Evolutionary conservation across 495 filamentous ascomycete genomes (phyloP).

Genomic region (Penicillium longicatenatum): DNA sequence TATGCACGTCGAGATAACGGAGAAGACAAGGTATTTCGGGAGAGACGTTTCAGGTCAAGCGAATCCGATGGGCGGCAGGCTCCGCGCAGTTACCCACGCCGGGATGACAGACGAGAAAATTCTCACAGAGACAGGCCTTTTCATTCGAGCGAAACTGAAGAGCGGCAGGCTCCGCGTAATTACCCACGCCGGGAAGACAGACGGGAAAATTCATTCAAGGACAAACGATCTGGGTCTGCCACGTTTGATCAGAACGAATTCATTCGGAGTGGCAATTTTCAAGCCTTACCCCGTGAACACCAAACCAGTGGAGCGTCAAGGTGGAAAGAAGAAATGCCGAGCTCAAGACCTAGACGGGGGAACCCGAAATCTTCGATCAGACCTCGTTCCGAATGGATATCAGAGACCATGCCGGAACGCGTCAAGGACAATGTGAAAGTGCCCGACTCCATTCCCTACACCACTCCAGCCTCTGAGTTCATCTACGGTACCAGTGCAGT

Average conservation of each 20-base stretch:
- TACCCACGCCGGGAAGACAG: not conserved
- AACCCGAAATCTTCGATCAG: slow-evolving; percentile 6
- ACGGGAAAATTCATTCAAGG: not conserved
- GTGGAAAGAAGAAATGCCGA: slow-evolving; percentile 3
- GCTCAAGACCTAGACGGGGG: slow-evolving; percentile 2
- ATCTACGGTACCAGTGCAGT: slow-evolving; percentile 83
- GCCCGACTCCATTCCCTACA: slow-evolving; percentile 70
- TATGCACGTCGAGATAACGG: not conserved
- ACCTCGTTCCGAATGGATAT: slow-evolving; percentile 26
- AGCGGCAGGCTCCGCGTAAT: not conserved
- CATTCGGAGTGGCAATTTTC: slow-evolving; percentile 38
- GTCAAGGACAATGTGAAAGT: slow-evolving; percentile 41
- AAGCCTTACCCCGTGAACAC: slow-evolving; percentile 28
- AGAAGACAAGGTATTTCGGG: not conserved
- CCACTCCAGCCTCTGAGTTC: slow-evolving; percentile 86
- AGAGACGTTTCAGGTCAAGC: not conserved
- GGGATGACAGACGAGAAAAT: not conserved
- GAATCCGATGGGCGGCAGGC: not conserved
- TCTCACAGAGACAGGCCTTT: not conserved
- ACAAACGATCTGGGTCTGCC: not conserved
- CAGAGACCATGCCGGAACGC: slow-evolving; percentile 38
- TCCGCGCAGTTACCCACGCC: not conserved
- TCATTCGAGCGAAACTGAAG: not conserved
- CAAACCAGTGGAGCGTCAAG: slow-evolving; percentile 17
- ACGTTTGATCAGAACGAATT: slow-evolving; percentile 39